Base-by-base conservation (phyloP, 2,329 filamentous ascomycete genomes). In the Microdochium bolleyi region DNA sequence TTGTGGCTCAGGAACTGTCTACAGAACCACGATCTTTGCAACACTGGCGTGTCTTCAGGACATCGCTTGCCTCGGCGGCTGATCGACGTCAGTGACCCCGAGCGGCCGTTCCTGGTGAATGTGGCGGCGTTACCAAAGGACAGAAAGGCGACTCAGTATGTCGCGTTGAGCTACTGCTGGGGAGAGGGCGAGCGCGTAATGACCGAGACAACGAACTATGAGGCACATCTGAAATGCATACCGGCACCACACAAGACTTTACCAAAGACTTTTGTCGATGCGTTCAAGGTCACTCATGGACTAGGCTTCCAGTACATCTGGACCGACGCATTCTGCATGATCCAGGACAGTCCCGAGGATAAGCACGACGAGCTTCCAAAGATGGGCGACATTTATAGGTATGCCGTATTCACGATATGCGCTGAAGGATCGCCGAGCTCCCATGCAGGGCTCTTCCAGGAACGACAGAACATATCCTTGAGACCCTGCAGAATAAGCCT, bases 301-400 rank as follows among this genome's bases (percentile, higher is more conserved):
- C 51, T 62, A 1, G 53, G 54, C 0, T 56, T 57, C 10, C 52
- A 52, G 2, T 62, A 61, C 25, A 41, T 64, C 22, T 64, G 62
- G 62, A 54, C 30, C 1, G 52, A 54, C 25, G 52, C 52, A 1
- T 37, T 54, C 2, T 51, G 49, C 14, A 51, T 54, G 11, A 44
- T 49, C 2, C 52, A 54, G 22, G 32, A 51, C 19, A 50, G 44
- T 19, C n/a, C 14, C 5, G n/a, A 46, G 8, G 49, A 54, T 8
- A 37, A 34, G 24, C 16, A 14, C 1, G n/a, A 22, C 1, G 52
- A 54, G 44, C 41, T 54, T 2, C 16, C n/a, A 1, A 22, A 21
- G 5, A 60, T 59, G 56, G 52, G 50, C 1, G 22, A 55, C 2
- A 54, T 60, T 11, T 60, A 59, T 48, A 49, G 57, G 13, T 53